Evolutionary conservation across 352 stramenopile species (phyloP).

Genomic region (Phytophthora europaea): DNA sequence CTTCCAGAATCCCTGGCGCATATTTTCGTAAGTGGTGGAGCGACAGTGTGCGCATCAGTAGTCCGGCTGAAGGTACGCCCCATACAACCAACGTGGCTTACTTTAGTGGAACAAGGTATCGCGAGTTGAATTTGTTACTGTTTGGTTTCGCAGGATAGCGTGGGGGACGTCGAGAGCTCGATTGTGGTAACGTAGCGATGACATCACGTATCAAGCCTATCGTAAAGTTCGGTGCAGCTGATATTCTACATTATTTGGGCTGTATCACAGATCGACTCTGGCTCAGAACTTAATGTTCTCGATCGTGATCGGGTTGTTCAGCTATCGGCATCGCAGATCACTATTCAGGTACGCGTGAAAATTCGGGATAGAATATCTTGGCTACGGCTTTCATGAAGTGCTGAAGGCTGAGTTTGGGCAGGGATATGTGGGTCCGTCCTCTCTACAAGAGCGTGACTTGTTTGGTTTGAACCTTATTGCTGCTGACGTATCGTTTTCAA

Average conservation of each 20-base stretch:
- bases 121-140: neutral
- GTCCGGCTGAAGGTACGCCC: constrained; percentile 62
- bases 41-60: constrained; percentile 63
- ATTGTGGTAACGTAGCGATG: constrained; percentile 47
- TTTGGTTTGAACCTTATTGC: constrained; percentile 51
- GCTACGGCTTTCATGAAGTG: neutral
- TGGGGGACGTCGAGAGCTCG: constrained; percentile 54
- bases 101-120: neutral
- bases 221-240: neutral
- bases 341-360: constrained; percentile 47
- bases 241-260: neutral
- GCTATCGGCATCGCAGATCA: constrained; percentile 56
- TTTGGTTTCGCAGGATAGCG: constrained; percentile 32
- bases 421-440: constrained; percentile 64
- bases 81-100: neutral
- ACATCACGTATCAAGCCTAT: neutral
- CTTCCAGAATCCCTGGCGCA: constrained; percentile 63
- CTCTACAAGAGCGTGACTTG: constrained; percentile 46
- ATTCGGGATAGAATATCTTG: neutral
- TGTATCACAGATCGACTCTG: constrained; percentile 53
- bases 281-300: constrained; percentile 60
- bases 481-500: constrained; percentile 56
- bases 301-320: constrained; percentile 39
- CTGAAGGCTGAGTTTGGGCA: constrained; percentile 17
- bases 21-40: constrained; percentile 77